Conservation (phyloP, 768 basidiomycete genomes). For the Fibroporia radiculosa region DNA sequence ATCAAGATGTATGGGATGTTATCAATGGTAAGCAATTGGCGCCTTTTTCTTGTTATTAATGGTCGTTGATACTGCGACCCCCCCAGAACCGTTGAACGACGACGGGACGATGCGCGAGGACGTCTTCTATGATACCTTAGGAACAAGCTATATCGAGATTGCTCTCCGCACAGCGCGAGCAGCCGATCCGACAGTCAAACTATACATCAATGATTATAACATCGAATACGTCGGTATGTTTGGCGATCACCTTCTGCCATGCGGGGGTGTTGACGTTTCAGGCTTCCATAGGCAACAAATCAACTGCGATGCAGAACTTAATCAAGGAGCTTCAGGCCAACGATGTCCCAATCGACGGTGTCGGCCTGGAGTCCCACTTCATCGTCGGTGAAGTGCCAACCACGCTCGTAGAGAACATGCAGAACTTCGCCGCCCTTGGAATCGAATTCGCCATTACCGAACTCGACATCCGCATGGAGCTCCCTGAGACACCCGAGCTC, state of each 20-base stretch:
- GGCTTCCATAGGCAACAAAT: slow-evolving; percentile 35
- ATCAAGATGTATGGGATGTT: slow-evolving; percentile 43
- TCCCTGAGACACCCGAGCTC: slow-evolving; percentile 44
- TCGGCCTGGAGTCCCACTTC: slow-evolving; percentile 54
- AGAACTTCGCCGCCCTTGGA: slow-evolving; percentile 47
- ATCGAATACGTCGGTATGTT: slow-evolving; percentile 29
- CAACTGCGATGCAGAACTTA: slow-evolving; percentile 48
- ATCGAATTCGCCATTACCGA: slow-evolving; percentile 65
- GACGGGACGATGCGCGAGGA: slow-evolving; percentile 46
- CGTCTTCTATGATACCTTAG: slow-evolving; percentile 50
- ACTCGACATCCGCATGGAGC: slow-evolving; percentile 55
- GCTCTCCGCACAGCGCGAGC: slow-evolving; percentile 43
- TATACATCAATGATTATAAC: slow-evolving; percentile 42
- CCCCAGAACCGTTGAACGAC: slow-evolving; percentile 44
- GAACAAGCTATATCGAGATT: slow-evolving; percentile 38
- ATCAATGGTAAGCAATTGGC: slow-evolving; percentile 35
- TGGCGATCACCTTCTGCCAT: neutral
- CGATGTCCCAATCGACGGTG: slow-evolving; percentile 51
- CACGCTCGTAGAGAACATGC: slow-evolving; percentile 36
- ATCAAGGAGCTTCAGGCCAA: slow-evolving; percentile 38
- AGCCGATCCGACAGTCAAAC: slow-evolving; percentile 47
- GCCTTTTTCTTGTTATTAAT: neutral
- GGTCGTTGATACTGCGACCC: neutral
- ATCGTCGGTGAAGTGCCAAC: slow-evolving; percentile 50
- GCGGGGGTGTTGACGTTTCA: neutral